A percentile compares a stretch with the other conserved stretches of the same genome.
Conservation (phyloP, 345 rosid genomes). For the Populus ilicifolia region DNA sequence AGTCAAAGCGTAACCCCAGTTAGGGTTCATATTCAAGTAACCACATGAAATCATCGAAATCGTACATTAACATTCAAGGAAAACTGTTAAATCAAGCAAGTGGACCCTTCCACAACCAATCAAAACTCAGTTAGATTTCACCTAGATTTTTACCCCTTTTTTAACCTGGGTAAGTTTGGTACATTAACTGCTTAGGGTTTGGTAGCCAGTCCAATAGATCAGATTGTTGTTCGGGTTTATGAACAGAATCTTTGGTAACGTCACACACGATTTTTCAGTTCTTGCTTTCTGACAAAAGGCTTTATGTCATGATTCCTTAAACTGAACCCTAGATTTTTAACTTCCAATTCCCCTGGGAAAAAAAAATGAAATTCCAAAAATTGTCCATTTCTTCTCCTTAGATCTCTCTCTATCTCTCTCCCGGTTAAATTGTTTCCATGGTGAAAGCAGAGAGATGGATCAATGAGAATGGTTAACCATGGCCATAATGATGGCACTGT, state of each 20-base stretch:
- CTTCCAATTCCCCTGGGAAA: not conserved
- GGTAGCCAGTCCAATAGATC: slow-evolving; percentile 32
- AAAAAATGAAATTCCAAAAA: slow-evolving; percentile 3
- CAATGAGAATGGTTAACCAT: slow-evolving; percentile 9
- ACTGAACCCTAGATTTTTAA: slow-evolving; percentile 23
- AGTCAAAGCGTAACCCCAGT: slow-evolving; percentile 21
- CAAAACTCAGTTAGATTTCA: slow-evolving; percentile 12
- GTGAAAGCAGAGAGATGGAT: slow-evolving; percentile 1
- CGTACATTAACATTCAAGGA: slow-evolving; percentile 11
- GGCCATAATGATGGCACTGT: slow-evolving; percentile 29
- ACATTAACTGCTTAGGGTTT: slow-evolving; percentile 33
- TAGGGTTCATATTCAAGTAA: slow-evolving; percentile 11
- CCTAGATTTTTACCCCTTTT: not conserved
- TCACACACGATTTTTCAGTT: slow-evolving; percentile 58
- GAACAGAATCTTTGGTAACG: slow-evolving; percentile 70
- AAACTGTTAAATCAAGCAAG: slow-evolving; percentile 25
- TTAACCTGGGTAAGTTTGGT: not conserved
- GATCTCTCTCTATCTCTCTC: slow-evolving; percentile 22
- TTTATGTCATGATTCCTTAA: slow-evolving; percentile 40
- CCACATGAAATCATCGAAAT: slow-evolving; percentile 25
- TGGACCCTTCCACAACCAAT: slow-evolving; percentile 26
- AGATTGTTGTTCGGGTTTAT: slow-evolving; percentile 37
- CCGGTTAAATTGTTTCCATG: slow-evolving; percentile 12
- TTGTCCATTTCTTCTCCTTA: slow-evolving; percentile 3
- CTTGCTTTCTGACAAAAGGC: slow-evolving; percentile 59